phyloP scores from a whole-genome alignment of 1,139 yeast genomes.

The Wickerhamomyces sp. region DNA sequence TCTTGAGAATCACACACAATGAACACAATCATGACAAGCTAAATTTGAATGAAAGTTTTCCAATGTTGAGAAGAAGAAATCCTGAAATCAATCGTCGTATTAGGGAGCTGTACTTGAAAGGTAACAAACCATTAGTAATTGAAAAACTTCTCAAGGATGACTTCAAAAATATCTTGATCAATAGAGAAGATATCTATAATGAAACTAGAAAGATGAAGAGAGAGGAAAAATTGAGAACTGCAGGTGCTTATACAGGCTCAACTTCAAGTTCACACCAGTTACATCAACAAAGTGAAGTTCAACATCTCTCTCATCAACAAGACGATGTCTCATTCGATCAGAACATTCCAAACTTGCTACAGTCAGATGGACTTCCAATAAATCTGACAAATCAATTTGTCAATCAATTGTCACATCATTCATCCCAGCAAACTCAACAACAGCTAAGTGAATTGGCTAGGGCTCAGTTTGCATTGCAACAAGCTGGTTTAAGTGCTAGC shows the following conservation, averaged over 20 bases:
- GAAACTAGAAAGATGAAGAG: constrained; percentile 28
- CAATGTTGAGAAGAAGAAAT: constrained; percentile 26
- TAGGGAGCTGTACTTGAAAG: constrained; percentile 24
- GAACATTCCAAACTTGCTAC: constrained; percentile 22
- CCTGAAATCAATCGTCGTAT: constrained; percentile 26
- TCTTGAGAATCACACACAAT: constrained; percentile 20
- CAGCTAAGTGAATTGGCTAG: constrained; percentile 3
- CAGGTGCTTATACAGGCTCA: background rate
- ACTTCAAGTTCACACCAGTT: background rate
- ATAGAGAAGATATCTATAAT: constrained; percentile 26
- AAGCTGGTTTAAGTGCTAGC: constrained; percentile 4
- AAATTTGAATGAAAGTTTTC: constrained; percentile 24
- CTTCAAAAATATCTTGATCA: constrained; percentile 23
- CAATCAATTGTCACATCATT: constrained; percentile 7
- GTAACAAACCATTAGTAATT: constrained; percentile 25
- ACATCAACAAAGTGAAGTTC: constrained; percentile 4
- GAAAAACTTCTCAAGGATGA: constrained; percentile 21
- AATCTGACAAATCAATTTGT: constrained; percentile 11
- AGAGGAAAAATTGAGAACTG: constrained; percentile 20
- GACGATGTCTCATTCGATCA: constrained; percentile 18
- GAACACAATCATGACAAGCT: constrained; percentile 26
- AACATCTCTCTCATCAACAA: constrained; percentile 2
- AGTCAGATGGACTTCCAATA: constrained; percentile 18
- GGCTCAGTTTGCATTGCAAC: constrained; percentile 12
- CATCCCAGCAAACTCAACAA: constrained; percentile 2